Percentiles rank a stretch among this genome's conserved stretches.
Conservation (phyloP, 345 rosid genomes). For the Moricandia arvensis region DNA sequence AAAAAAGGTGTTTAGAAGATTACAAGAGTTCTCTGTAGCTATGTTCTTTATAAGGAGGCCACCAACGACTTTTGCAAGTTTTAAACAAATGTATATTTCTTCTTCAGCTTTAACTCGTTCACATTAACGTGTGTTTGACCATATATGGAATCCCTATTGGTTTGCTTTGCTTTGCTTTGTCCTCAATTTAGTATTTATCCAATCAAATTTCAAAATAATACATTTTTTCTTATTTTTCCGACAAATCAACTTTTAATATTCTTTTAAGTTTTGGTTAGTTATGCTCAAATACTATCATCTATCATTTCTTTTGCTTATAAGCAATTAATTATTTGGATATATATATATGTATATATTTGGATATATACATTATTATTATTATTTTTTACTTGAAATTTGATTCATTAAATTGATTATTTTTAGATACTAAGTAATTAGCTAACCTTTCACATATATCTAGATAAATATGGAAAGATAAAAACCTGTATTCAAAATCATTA, state of each 20-base stretch:
- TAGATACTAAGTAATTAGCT: background rate
- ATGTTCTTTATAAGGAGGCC: background rate
- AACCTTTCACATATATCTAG: background rate
- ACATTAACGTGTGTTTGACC: background rate
- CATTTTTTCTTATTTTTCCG: background rate
- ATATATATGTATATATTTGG: too few species aligned
- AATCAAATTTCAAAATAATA: background rate
- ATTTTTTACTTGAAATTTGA: background rate
- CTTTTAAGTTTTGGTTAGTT: background rate
- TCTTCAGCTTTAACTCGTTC: constrained; percentile 3
- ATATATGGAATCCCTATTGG: background rate
- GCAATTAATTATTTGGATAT: background rate
- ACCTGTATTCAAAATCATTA: background rate
- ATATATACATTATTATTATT: background rate
- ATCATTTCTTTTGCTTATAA: background rate
- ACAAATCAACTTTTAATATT: background rate
- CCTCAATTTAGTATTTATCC: background rate
- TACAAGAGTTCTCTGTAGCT: background rate
- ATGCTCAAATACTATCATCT: background rate
- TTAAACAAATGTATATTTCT: background rate
- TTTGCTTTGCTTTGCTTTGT: background rate
- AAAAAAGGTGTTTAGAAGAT: background rate
- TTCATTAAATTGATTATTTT: background rate
- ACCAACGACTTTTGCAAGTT: background rate
- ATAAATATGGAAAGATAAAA: background rate